phyloP scores from a whole-genome alignment of 2,329 filamentous ascomycete genomes.

The Ascochyta koolunga region DNA sequence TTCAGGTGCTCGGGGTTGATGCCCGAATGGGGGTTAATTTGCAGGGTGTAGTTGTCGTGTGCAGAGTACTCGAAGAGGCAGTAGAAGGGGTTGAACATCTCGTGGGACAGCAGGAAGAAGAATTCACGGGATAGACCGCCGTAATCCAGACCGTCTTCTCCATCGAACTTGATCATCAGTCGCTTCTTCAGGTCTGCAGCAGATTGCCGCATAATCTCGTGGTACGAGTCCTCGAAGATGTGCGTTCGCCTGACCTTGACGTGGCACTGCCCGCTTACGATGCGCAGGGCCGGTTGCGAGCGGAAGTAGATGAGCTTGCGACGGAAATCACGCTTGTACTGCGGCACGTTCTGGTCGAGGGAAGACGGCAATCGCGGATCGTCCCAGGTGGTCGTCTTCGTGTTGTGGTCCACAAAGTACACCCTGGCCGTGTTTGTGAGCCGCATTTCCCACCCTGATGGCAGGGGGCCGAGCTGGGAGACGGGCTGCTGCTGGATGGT shows the following conservation, averaged over 20 bases:
- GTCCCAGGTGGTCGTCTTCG: conserved; percentile 99
- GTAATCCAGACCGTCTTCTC: conserved; percentile 96
- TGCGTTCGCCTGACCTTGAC: conserved; percentile 96
- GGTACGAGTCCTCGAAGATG: conserved; percentile 98
- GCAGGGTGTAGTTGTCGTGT: conserved; percentile 99
- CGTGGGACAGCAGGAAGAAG: conserved; percentile 98
- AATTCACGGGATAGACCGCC: conserved; percentile 96
- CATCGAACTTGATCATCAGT: conserved; percentile 99
- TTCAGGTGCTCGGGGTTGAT: conserved; percentile 99
- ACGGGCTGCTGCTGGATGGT: conserved; percentile 98
- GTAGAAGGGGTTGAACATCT: conserved; percentile 99
- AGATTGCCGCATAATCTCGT: conserved; percentile 96
- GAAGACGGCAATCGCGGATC: conserved; percentile 94
- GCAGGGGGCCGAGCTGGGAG: conserved; percentile 91
- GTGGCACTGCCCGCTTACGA: conserved; percentile 94
- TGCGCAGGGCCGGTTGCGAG: conserved; percentile 94
- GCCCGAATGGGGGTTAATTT: conserved; percentile 98
- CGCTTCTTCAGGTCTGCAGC: conserved; percentile 97
- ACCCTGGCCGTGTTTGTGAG: conserved; percentile 97
- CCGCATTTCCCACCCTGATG: conserved; percentile 99
- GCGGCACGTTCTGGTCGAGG: conserved; percentile 95
- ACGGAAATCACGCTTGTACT: conserved; percentile 99
- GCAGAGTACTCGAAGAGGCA: conserved; percentile 99
- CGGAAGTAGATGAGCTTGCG: conserved; percentile 99
- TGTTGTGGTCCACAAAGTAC: conserved; percentile 99